Base-by-base conservation (phyloP, 164 flowering plant genomes). In the Amborella trichopoda region DNA sequence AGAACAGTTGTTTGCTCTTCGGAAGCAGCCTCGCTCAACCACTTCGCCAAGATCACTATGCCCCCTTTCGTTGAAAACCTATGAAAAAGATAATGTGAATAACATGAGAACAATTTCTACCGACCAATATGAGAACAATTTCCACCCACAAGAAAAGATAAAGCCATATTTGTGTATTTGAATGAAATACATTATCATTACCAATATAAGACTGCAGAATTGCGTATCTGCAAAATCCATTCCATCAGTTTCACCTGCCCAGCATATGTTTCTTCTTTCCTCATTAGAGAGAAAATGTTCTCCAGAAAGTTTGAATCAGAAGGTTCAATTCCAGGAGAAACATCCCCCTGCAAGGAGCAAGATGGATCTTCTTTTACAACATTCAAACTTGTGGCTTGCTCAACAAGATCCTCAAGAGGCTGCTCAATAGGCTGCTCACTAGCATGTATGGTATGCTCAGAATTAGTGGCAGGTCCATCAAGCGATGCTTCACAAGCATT, bases 1-100 rank as follows among this genome's bases (percentile, higher is more conserved):
- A 88, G 73, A 52, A 73, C 73, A 66, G 81, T 88, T 49, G 99
- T 88, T 65, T 93, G 99, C 50, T 93, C 99, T 68, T 93, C 99
- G 54, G 26, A 23, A 28, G 84, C 80, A 42, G 96, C 99, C 68
- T 78, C 59, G 66, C 75, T 78, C 68, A 93, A 72, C 99, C 96
- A 93, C 8, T 88, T 68, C 21, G 87, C 84, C 50, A 93, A 63
- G 54, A 83, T 81, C 94, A 85, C 76, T 23, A 75, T 60, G 54
- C 99, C 95, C 18, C 94, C 96, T 69, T 81, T 76, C 48, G 65
- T 68, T 51, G 88, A 58, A 64, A 88, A 85, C 96, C 96, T 93
- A 65, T 64, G 59, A 40, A 54, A 4, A 22, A n/a, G 8, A 38
- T n/a, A 16, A n/a, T 16, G 20, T 38, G 21, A 38, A 8, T 22